These are phyloP conservation scores for Ogataea parapolymorpha DNA, from an alignment of 805 yeast genomes.

Conservation along the genomic window DNA sequence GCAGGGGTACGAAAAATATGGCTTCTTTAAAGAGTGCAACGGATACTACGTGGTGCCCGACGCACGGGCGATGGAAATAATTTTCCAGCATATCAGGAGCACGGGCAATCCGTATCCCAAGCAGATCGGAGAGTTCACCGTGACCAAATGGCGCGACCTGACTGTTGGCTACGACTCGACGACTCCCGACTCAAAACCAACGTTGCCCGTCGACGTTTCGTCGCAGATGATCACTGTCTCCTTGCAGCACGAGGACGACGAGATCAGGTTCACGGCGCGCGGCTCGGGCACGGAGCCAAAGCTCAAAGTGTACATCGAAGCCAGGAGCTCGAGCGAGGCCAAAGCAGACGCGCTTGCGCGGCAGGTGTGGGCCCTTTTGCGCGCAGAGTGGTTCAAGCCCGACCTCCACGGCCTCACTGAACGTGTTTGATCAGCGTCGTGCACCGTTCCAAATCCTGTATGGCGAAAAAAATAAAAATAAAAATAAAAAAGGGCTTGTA, in stretches of 20 bases:
- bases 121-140: slow-evolving; percentile 53
- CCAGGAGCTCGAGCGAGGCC: slow-evolving; percentile 45
- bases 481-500: background rate
- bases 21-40: slow-evolving; percentile 80
- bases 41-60: slow-evolving; percentile 75
- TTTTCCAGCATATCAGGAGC: slow-evolving; percentile 47
- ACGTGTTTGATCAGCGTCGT: slow-evolving; percentile 24
- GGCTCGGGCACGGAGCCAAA: slow-evolving; percentile 98
- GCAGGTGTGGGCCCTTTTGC: slow-evolving; percentile 63
- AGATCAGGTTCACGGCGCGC: slow-evolving; percentile 75
- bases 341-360: slow-evolving; percentile 52
- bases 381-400: slow-evolving; percentile 68
- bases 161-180: slow-evolving; percentile 78
- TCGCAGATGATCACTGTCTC: slow-evolving; percentile 86
- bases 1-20: slow-evolving; percentile 60
- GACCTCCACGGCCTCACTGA: slow-evolving; percentile 38
- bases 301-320: slow-evolving; percentile 87
- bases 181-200: slow-evolving; percentile 55
- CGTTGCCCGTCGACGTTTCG: slow-evolving; percentile 62
- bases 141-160: slow-evolving; percentile 75
- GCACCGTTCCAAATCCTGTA: background rate
- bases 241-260: slow-evolving; percentile 34
- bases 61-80: slow-evolving; percentile 44
- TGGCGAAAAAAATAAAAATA: slow-evolving; percentile 1
- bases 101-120: slow-evolving; percentile 39